Evolutionary conservation across 768 basidiomycete species (phyloP), one percentile per base, ranked within the genome.

Genomic region (Leccinum broughii): DNA sequence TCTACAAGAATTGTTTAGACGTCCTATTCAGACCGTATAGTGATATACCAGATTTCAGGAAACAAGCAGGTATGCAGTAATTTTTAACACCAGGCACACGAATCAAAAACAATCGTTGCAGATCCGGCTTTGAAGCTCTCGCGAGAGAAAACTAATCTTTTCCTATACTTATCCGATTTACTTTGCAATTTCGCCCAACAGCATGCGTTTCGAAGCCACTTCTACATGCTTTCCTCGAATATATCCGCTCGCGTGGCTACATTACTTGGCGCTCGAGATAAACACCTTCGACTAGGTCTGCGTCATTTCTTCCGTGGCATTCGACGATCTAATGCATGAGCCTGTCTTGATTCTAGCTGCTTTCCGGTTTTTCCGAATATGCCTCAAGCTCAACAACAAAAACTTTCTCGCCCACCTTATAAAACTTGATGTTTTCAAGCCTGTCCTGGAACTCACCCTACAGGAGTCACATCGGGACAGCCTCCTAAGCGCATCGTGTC

Each of bases 171-270:
- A 55, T 92, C 91, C 77, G 96, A 99, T 72, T 79, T 98, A 63
- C 79, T 98, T 62, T 90, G 91, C 77, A 92, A 87, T 76, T 94
- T 93, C 76, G 81, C 92, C 61, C 78, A 83, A 56, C 93, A 95
- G 75, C 96, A 99, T 75, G 83, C 87, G 53, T 95, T 96, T 78
- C 89, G 94, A 57, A 91, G 92, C 68, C 90, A 94, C 75, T 94
- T 92, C 77, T 94, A 88, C 71, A 81, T 96, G 72, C 83, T 97
- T 66, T 88, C 93, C 2, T 86, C 87, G 44, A 85, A 86, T 64
- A 85, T 98, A 65, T 79, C 92, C 54, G 70, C 81, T 54, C 86
- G 87, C 61, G 79, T 96, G 63, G 90, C 90, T 44, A 84, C 86
- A 9, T 77, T 99, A 48, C 81, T 98, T 56, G 87, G 84, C 62